These are phyloP conservation scores for Chytriomyces hyalinus DNA, from an alignment of 192 early-diverging fungal species.

Conservation along the genomic window DNA sequence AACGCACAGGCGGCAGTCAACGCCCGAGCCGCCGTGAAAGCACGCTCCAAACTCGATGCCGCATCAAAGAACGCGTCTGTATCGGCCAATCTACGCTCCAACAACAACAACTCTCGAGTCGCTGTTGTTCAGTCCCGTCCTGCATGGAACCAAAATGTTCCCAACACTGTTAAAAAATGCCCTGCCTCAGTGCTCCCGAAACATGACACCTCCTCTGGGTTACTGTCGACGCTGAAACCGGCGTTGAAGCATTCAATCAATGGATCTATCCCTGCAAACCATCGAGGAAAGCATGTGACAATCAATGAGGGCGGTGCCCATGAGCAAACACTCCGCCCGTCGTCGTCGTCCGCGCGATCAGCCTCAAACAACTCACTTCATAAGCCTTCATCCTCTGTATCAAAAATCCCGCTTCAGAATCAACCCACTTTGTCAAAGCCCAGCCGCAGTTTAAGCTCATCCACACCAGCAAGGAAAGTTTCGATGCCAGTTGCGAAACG, in stretches of 20 bases:
- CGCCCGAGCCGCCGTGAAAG: background rate
- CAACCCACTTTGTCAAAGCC: background rate
- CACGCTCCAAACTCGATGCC: background rate
- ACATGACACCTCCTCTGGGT: background rate
- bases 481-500: background rate
- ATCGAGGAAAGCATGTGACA: background rate
- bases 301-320: background rate
- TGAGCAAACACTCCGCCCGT: background rate
- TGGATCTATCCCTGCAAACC: background rate
- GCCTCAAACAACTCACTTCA: background rate
- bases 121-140: background rate
- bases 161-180: background rate
- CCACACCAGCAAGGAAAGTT: background rate
- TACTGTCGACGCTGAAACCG: background rate
- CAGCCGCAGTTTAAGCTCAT: background rate
- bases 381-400: background rate
- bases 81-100: background rate
- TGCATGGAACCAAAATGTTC: conserved; percentile 9
- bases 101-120: background rate
- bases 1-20: background rate
- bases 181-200: background rate
- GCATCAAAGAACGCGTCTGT: background rate
- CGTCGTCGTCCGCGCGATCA: background rate
- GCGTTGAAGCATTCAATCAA: background rate
- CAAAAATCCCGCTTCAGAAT: background rate